Base-by-base conservation (phyloP, 495 filamentous ascomycete genomes). In the Hypoxylon fragiforme region DNA sequence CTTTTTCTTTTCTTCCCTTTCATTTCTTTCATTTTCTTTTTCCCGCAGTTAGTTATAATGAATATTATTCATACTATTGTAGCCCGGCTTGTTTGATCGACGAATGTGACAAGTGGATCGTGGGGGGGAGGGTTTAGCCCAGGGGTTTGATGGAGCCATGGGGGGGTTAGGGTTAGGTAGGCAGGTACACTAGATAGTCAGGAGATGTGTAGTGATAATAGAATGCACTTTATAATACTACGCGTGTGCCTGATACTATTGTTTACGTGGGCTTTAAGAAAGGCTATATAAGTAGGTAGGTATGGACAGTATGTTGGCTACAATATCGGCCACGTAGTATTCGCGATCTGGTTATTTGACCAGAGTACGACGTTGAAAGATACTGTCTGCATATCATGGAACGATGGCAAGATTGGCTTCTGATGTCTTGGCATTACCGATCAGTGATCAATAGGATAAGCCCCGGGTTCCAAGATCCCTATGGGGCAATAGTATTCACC, bases 401-500 rank as follows among this genome's bases (percentile, higher is more conserved):
- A 43, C 12, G 21, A 32, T 16, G 34, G 16, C 35, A n/a, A n/a
- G 16, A 30, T 45, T 44, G 16, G 21, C 39, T 43, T 48, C 13
- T 52, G 3, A 14, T 19, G 19, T 13, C 45, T 56, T 62, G 48
- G 52, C 52, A 30, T 34, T 44, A 50, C 37, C 20, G 31, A 51
- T 43, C 7, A 19, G 19, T 54, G 7, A 7, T 12, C 6, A 7
- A 32, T 44, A 18, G 21, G 35, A 55, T 45, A 22, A 61, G 43
- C 46, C 32, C 45, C 44, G 39, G 51, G 46, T 34, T 54, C 26
- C 9, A 32, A 55, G 58, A 56, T 52, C 58, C 14, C 55, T 44
- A 50, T 55, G 42, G 41, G 18, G 26, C 45, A 50, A 46, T 24
- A 44, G 46, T 57, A 57, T 41, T 52, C 58, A 62, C 48, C 15